A percentile compares a stretch with the other conserved stretches of the same genome.
Conservation (phyloP, 306 rosid genomes). For the Quillaja saponaria region DNA sequence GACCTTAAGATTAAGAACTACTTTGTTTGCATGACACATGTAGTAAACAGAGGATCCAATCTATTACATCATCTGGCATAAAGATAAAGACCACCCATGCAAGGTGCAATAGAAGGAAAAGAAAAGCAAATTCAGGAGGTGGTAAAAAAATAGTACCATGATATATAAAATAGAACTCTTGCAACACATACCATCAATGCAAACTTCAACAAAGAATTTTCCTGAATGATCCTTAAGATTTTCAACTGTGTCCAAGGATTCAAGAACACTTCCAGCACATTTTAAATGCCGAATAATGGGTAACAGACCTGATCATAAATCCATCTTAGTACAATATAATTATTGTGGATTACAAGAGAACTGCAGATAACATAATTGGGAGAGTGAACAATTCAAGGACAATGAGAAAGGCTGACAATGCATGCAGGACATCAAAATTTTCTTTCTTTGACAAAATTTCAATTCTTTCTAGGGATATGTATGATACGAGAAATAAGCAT, state of each 20-base stretch:
- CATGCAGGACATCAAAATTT: too few relatives aligned
- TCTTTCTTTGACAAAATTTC: too few relatives aligned
- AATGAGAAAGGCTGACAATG: too few relatives aligned
- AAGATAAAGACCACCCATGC: not conserved
- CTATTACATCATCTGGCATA: not conserved
- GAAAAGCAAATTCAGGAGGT: conserved; percentile 5
- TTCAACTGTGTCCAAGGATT: conserved; percentile 57
- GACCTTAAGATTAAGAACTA: conserved; percentile 15
- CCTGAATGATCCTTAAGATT: conserved; percentile 45
- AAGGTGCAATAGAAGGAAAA: not conserved
- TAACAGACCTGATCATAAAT: conserved; percentile 60
- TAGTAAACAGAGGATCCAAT: conserved; percentile 7
- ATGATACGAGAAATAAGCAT: too few relatives aligned
- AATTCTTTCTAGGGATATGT: too few relatives aligned
- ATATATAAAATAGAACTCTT: conserved; percentile 24
- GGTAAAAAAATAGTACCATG: conserved; percentile 10
- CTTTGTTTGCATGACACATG: conserved; percentile 8
- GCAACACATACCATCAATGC: conserved; percentile 57
- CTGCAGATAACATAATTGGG: conserved; percentile 7
- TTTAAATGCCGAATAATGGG: conserved; percentile 68
- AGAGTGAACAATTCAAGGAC: too few relatives aligned
- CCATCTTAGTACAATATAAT: conserved; percentile 24
- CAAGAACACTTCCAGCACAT: conserved; percentile 60
- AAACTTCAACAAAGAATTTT: conserved; percentile 58
- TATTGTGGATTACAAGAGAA: conserved; percentile 24